Conservation (phyloP, 495 filamentous ascomycete genomes). For the Podospora australis region DNA sequence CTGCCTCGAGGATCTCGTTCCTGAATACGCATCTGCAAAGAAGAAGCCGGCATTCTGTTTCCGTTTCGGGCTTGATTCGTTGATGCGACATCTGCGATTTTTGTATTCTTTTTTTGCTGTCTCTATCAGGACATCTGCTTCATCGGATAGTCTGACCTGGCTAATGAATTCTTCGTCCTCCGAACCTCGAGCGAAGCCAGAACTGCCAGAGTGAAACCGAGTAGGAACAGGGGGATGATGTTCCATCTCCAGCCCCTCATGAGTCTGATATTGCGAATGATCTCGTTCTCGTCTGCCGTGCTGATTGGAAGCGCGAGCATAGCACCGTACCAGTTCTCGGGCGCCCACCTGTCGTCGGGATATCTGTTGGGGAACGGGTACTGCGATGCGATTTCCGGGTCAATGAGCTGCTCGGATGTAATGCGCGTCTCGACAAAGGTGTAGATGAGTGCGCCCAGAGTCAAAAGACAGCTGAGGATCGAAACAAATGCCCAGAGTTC, state of each 20-base stretch:
- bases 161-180: too few species aligned
- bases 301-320: slow-evolving; percentile 42
- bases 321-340: slow-evolving; percentile 49
- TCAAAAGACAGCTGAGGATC: slow-evolving; percentile 40
- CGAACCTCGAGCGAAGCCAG: slow-evolving; percentile 42
- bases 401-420: slow-evolving; percentile 38
- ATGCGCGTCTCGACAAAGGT: slow-evolving; percentile 39
- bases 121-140: too few species aligned
- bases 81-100: too few species aligned
- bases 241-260: slow-evolving; percentile 52
- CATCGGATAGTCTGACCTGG: too few species aligned
- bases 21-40: too few species aligned
- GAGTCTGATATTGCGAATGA: slow-evolving; percentile 37
- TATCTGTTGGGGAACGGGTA: slow-evolving; percentile 36
- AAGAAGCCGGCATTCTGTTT: too few species aligned
- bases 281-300: slow-evolving; percentile 19
- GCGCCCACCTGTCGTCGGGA: slow-evolving; percentile 43
- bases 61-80: too few species aligned
- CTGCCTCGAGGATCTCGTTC: too few species aligned
- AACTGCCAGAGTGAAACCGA: slow-evolving; percentile 37
- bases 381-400: slow-evolving; percentile 23
- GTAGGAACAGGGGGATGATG: slow-evolving; percentile 45
- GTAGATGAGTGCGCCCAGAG: slow-evolving; percentile 38
- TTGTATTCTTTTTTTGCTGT: too few species aligned
- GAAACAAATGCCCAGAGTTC: slow-evolving; percentile 34